These are phyloP conservation scores for Podospora appendiculata DNA, from an alignment of 495 filamentous ascomycete genomes.

Conservation along the genomic window DNA sequence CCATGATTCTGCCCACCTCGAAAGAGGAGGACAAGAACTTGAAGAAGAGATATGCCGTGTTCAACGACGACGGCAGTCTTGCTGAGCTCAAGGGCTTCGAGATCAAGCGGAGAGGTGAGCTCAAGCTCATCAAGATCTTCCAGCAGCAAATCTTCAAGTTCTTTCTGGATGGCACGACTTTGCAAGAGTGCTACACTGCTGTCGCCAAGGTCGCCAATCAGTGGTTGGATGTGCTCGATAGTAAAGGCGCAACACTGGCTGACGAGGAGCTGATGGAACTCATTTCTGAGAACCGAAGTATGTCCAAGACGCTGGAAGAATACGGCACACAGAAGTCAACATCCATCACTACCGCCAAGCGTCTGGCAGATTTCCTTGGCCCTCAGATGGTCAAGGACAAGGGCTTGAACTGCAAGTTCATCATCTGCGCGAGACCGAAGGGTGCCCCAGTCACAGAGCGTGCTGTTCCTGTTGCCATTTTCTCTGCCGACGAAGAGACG, in stretches of 20 bases:
- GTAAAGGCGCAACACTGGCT: slow-evolving; percentile 75
- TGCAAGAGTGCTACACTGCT: slow-evolving; percentile 81
- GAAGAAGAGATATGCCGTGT: slow-evolving; percentile 98
- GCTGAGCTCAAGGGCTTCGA: slow-evolving; percentile 99
- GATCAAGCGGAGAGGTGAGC: slow-evolving; percentile 92
- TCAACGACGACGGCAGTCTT: slow-evolving; percentile 93
- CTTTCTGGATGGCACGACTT: slow-evolving; percentile 82
- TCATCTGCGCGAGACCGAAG: slow-evolving; percentile 82
- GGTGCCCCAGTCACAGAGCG: slow-evolving; percentile 90
- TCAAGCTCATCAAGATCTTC: slow-evolving; percentile 99
- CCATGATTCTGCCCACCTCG: slow-evolving; percentile 95
- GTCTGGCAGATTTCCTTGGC: slow-evolving; percentile 90
- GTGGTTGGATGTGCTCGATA: slow-evolving; percentile 91
- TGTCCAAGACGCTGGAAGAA: slow-evolving; percentile 93
- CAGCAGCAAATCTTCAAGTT: slow-evolving; percentile 99
- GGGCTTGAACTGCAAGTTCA: slow-evolving; percentile 97
- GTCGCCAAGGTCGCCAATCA: slow-evolving; percentile 93
- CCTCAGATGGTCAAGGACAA: slow-evolving; percentile 99
- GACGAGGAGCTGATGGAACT: slow-evolving; percentile 97
- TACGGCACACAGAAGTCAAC: slow-evolving; percentile 95
- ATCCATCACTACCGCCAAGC: slow-evolving; percentile 95
- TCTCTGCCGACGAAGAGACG: slow-evolving; percentile 80
- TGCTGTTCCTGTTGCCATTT: slow-evolving; percentile 92
- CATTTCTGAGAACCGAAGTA: slow-evolving; percentile 97
- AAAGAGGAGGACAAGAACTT: slow-evolving; percentile 99